Evolutionary conservation across 2,329 filamentous ascomycete species (phyloP).

Genomic region (Keithomyces neogunnii): DNA sequence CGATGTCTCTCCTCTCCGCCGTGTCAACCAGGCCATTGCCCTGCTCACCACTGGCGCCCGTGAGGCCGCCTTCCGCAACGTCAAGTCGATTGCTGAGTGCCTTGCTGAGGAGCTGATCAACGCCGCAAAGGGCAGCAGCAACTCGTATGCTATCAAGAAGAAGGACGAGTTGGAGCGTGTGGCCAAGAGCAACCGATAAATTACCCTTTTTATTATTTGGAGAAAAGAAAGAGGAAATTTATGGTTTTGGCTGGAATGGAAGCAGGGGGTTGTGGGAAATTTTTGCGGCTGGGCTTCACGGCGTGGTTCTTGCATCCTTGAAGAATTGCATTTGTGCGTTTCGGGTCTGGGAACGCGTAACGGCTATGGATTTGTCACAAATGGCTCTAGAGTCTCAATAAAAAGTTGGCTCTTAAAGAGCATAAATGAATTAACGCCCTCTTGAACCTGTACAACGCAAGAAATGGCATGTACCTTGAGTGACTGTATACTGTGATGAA

Average conservation of each 20-base stretch:
- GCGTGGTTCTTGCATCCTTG: conserved; percentile 38
- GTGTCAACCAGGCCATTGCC: conserved; percentile 99
- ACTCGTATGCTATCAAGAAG: conserved; percentile 99
- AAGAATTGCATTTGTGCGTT: conserved; percentile 38
- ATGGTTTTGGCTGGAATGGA: conserved; percentile 7
- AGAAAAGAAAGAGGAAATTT: neutral
- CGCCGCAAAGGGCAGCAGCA: conserved; percentile 99
- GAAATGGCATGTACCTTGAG: neutral
- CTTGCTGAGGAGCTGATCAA: conserved; percentile 99
- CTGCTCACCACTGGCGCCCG: conserved; percentile 98
- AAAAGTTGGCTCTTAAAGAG: conserved; percentile 32
- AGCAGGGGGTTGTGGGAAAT: conserved; percentile 9
- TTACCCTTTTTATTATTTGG: conserved; percentile 15
- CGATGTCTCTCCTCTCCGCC: conserved; percentile 98
- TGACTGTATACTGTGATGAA: too few species aligned
- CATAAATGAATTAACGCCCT: conserved; percentile 21
- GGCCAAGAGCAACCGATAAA: conserved; percentile 99
- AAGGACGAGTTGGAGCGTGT: conserved; percentile 99
- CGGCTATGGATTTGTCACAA: conserved; percentile 32
- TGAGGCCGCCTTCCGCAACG: conserved; percentile 98
- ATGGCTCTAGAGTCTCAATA: conserved; percentile 36
- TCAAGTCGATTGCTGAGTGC: conserved; percentile 99
- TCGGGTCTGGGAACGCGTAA: conserved; percentile 34
- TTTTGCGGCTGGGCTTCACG: conserved; percentile 29
- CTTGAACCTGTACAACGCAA: neutral